Evolutionary conservation across 2,329 filamentous ascomycete species (phyloP).

Genomic region (Boeremia lycopersici): DNA sequence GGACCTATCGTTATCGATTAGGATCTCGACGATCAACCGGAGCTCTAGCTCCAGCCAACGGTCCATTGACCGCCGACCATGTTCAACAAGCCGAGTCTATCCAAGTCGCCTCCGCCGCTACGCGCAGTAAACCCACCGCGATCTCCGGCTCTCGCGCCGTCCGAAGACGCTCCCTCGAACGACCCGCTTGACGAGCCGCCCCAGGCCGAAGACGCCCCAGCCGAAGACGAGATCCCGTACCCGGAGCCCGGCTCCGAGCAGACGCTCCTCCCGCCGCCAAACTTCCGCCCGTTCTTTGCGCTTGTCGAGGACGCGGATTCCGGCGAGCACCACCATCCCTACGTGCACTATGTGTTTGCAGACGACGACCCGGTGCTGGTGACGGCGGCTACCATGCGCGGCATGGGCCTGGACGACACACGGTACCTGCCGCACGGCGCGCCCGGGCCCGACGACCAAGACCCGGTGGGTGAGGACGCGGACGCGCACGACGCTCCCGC

Average conservation of each 20-base stretch:
- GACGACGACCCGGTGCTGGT: slow-evolving; percentile 86
- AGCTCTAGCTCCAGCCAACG: slow-evolving; percentile 30
- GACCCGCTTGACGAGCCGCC: slow-evolving; percentile 25
- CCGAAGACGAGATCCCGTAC: slow-evolving; percentile 42
- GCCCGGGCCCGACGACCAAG: slow-evolving; percentile 21
- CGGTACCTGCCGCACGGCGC: slow-evolving; percentile 43
- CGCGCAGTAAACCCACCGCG: slow-evolving; percentile 32
- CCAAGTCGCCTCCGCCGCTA: slow-evolving; percentile 24
- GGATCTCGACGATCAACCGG: slow-evolving; percentile 20
- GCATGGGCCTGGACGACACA: slow-evolving; percentile 56
- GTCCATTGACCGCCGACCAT: slow-evolving; percentile 30
- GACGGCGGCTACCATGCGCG: slow-evolving; percentile 66
- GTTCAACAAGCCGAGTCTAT: slow-evolving; percentile 33
- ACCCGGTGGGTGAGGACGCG: slow-evolving; percentile 28
- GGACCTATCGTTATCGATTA: slow-evolving; percentile 32
- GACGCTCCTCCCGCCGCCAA: slow-evolving; percentile 49
- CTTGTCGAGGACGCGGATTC: slow-evolving; percentile 78
- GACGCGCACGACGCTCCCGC: slow-evolving; percentile 33
- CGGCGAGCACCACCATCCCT: slow-evolving; percentile 79
- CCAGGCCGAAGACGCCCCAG: slow-evolving; percentile 27
- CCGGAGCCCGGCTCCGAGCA: slow-evolving; percentile 42
- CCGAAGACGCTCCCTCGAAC: slow-evolving; percentile 32
- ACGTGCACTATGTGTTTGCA: slow-evolving; percentile 88
- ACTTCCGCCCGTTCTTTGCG: slow-evolving; percentile 83
- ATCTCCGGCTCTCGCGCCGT: slow-evolving; percentile 30